phyloP scores from a whole-genome alignment of 2,329 filamentous ascomycete genomes.

The Pseudogymnoascus sp. region DNA sequence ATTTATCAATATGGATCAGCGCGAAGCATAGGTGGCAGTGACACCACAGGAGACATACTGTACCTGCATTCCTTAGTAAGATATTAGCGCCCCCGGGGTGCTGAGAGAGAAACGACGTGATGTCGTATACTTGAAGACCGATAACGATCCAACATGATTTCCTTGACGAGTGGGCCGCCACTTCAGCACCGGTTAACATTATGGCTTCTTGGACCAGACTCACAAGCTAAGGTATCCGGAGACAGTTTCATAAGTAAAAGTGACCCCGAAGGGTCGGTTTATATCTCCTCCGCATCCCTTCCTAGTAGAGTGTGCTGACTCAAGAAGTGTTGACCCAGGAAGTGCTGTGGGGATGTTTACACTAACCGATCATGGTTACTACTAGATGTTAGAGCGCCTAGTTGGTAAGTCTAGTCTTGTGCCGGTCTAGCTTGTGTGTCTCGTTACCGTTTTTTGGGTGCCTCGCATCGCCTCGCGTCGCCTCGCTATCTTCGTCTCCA shows the following conservation, averaged over 20 bases:
- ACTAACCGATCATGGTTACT: background rate
- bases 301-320: background rate
- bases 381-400: background rate
- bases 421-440: background rate
- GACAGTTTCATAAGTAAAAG: background rate
- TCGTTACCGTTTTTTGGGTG: background rate
- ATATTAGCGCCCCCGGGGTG: constrained; percentile 51
- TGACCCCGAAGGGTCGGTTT: background rate
- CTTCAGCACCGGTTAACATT: constrained; percentile 43
- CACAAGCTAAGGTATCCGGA: background rate
- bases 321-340: background rate
- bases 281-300: background rate
- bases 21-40: background rate
- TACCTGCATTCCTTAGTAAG: constrained; percentile 15
- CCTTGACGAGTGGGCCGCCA: constrained; percentile 68
- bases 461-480: background rate
- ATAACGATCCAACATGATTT: constrained; percentile 75
- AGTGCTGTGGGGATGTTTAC: background rate
- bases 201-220: background rate
- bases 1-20: background rate
- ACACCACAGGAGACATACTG: background rate
- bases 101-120: constrained; percentile 53
- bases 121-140: constrained; percentile 57
- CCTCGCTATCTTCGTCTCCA: background rate
- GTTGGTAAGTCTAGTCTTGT: background rate